A percentile compares a stretch with the other conserved stretches of the same genome.
Conservation (phyloP, 306 rosid genomes). For the Alnus rubra region DNA sequence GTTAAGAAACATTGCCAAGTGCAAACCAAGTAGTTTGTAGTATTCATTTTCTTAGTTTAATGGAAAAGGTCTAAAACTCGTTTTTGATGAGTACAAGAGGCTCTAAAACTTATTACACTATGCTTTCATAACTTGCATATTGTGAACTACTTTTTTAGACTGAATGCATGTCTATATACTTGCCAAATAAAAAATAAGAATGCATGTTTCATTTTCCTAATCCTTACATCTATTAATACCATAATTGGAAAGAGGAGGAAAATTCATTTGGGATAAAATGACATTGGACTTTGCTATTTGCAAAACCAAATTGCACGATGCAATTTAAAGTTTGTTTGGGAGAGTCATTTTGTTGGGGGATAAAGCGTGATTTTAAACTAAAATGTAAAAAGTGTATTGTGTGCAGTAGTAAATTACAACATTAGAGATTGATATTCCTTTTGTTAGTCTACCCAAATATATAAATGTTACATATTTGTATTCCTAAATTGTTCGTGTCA, state of each 20-base stretch:
- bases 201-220: not conserved
- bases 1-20: too few relatives aligned
- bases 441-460: too few relatives aligned
- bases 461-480: too few relatives aligned
- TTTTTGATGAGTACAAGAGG: too few relatives aligned
- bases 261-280: constrained; percentile 95
- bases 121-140: not conserved
- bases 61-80: not conserved
- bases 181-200: not conserved
- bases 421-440: too few relatives aligned
- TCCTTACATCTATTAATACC: constrained; percentile 14
- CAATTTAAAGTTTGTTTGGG: too few relatives aligned
- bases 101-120: not conserved
- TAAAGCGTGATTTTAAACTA: too few relatives aligned
- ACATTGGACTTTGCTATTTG: constrained; percentile 59
- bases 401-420: too few relatives aligned
- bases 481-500: too few relatives aligned
- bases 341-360: too few relatives aligned
- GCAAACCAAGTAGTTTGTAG: not conserved
- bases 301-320: too few relatives aligned
- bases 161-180: not conserved
- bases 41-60: not conserved
- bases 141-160: not conserved
- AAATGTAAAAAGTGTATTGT: too few relatives aligned
- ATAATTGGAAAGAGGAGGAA: constrained; percentile 91